These are phyloP conservation scores for Turritis glabra DNA, from an alignment of 345 rosid species.

Conservation along the genomic window DNA sequence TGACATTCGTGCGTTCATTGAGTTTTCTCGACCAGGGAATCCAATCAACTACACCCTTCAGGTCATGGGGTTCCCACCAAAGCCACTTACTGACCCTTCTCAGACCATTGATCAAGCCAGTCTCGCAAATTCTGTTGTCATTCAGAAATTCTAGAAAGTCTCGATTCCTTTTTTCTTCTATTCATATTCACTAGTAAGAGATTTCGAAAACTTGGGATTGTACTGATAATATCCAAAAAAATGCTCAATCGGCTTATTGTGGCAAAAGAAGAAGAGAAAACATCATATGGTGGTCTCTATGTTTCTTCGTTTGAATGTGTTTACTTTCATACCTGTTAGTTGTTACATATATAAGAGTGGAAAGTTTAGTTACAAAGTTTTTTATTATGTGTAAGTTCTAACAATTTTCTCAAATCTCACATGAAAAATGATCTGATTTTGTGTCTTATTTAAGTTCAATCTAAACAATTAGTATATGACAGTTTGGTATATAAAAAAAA, in stretches of 20 bases:
- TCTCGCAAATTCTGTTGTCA: conserved; percentile 81
- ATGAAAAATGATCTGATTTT: background rate
- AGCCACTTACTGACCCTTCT: conserved; percentile 58
- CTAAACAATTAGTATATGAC: conserved; percentile 2
- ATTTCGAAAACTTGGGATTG: background rate
- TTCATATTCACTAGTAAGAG: background rate
- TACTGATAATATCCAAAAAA: background rate
- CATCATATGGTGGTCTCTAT: background rate
- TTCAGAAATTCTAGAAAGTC: conserved; percentile 68
- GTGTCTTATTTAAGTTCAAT: background rate
- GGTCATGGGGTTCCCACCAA: conserved; percentile 97
- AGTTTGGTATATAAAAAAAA: conserved; percentile 1
- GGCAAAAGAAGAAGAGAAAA: background rate
- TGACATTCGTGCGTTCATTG: conserved; percentile 63
- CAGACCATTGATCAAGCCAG: conserved; percentile 80
- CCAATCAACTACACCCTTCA: conserved; percentile 68
- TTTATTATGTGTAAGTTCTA: background rate
- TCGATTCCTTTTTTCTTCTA: background rate
- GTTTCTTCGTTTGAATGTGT: background rate
- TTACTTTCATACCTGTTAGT: background rate
- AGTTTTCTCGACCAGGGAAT: conserved; percentile 63
- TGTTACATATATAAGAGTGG: background rate
- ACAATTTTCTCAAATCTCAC: background rate
- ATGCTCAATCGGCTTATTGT: background rate
- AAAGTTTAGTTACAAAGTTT: background rate